phyloP scores from a whole-genome alignment of 257 asterid genomes.

The Avicennia marina region DNA sequence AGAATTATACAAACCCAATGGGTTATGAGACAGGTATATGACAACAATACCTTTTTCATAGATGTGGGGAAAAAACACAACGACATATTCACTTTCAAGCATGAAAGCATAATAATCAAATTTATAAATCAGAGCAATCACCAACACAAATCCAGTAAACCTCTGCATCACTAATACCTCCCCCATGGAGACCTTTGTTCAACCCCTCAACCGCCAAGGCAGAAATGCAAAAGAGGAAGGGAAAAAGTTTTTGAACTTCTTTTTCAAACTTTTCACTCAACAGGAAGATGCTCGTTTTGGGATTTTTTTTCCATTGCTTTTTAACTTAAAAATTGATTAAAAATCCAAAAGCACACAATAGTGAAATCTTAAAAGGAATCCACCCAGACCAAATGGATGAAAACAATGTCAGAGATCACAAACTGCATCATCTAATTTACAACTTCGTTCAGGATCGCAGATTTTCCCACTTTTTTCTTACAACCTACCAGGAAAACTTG shows the following conservation, averaged over 20 bases:
- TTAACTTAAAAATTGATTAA: too few relatives aligned
- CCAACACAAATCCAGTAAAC: background rate
- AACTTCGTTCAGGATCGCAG: background rate
- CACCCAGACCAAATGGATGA: too few relatives aligned
- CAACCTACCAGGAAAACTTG: background rate
- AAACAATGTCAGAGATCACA: background rate
- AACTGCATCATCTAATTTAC: background rate
- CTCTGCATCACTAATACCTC: background rate
- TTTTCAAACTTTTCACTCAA: background rate
- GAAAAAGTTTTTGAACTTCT: background rate
- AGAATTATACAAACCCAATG: background rate
- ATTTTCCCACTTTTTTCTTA: background rate
- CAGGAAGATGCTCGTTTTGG: background rate
- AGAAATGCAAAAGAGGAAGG: background rate
- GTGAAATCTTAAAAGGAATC: too few relatives aligned
- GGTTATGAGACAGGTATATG: background rate
- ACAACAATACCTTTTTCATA: too few relatives aligned
- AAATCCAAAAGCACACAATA: too few relatives aligned
- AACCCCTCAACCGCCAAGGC: background rate
- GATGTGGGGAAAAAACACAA: background rate
- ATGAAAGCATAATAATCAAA: background rate
- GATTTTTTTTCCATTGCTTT: too few relatives aligned
- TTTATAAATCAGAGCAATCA: background rate
- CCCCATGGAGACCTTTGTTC: background rate
- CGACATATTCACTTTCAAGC: too few relatives aligned